Evolutionary conservation across 129 eudicot species (phyloP).

Genomic region (sunflower (Helianthus annuus)): HanXRQr2.0-SUNRISE NC_035449.2:14481165-14481664

Average conservation of each 20-base stretch:
- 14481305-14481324: neutral
- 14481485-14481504: conserved; percentile 80
- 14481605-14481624: conserved; percentile 92
- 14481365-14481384: neutral
- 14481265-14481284: neutral
- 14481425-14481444: conserved; percentile 13
- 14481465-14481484: conserved; percentile 91
- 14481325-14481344: neutral
- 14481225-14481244: neutral
- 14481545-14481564: neutral
- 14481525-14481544: neutral
- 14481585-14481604: conserved; percentile 78
- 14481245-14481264: neutral
- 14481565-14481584: neutral
- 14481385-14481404: neutral
- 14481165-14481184: no score
- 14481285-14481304: neutral
- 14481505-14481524: conserved; percentile 60
- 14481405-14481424: neutral
- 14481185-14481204: no score
- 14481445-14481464: conserved; percentile 70
- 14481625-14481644: conserved; percentile 62
- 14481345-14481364: neutral
- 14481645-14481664: conserved; percentile 90
- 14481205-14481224: neutral